Percentiles rank a stretch among this genome's conserved stretches.
Conservation (phyloP, 352 stramenopile species). For the Globisporangium ultimum region DNA sequence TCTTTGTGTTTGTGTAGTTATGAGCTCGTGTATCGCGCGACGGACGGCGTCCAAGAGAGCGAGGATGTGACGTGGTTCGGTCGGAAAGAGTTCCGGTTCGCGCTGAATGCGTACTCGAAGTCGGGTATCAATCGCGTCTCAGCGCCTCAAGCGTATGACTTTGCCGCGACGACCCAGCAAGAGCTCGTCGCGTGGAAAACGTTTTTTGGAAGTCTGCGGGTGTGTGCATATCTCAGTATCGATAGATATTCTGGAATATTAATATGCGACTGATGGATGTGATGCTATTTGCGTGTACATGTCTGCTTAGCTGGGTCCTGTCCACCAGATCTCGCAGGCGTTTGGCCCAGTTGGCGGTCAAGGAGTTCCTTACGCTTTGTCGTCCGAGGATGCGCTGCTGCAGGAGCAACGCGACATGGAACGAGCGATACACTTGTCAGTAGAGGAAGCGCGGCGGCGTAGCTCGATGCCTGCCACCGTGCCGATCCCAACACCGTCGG, state of each 20-base stretch:
- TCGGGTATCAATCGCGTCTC: conserved; percentile 56
- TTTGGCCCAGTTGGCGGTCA: conserved; percentile 12
- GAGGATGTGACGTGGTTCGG: conserved; percentile 63
- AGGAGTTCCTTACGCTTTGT: conserved; percentile 3
- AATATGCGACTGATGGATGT: background rate
- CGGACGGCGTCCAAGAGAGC: conserved; percentile 55
- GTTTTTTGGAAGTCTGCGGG: conserved; percentile 57
- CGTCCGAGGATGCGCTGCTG: conserved; percentile 18
- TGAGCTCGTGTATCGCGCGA: conserved; percentile 62
- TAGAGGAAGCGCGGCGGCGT: conserved; percentile 42
- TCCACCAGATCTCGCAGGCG: conserved; percentile 22
- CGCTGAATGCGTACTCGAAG: conserved; percentile 59
- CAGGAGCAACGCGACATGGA: conserved; percentile 62
- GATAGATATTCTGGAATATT: background rate
- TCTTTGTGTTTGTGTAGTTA: conserved; percentile 10
- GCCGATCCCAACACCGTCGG: conserved; percentile 21
- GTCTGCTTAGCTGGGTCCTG: conserved; percentile 12
- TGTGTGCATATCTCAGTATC: conserved; percentile 12
- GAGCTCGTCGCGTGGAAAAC: conserved; percentile 71
- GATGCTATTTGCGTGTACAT: background rate
- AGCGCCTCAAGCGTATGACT: conserved; percentile 58
- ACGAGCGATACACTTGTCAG: conserved; percentile 49
- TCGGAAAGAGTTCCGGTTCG: conserved; percentile 63
- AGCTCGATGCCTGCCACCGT: background rate
- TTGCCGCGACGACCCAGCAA: conserved; percentile 49